Evolutionary conservation across 192 early-diverging fungal genomes (phyloP), one percentile per base, ranked within the genome.

Genomic region (Coemansia sp.): DNA sequence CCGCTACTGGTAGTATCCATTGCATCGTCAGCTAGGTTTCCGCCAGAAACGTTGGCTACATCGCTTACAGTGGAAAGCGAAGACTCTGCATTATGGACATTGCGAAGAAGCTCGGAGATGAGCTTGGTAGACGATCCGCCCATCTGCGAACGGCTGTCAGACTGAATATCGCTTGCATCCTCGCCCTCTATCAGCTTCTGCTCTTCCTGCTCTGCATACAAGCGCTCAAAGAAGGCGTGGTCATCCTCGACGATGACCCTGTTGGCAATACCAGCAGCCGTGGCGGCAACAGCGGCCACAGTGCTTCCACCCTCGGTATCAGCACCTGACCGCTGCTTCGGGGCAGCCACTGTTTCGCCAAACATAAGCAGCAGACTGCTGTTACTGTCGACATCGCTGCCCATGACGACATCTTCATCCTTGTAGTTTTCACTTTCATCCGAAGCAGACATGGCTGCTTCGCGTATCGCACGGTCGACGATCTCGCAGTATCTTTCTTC

Each of bases 191-290:
- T 68, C 5, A 86, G 81, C 35, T 83, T 81, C 65, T 90, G 75
- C 51, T 75, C 73, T 39, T 85, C 87, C 58, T 94, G 84, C 11
- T 89, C 88, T 15, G 89, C 91, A 56, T 87, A 87, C 72, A 92
- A 91, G 11, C 89, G 81, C 59, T 93, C 90, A 53, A 95, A 83
- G 83, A 98, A 98, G 2, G 78, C 77, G 76, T 98, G 94, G 68
- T 98, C 94, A 60, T 93, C 90, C 75, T 96, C 94, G 14, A 93
- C 91, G 0, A 76, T 73, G 14, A 94, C 87, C n/a, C 85, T 67
- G 36, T 85, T 77, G 66, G 89, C 88, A 66, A 88, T 85, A 21
- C 66, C 69, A 21, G 73, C 69, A 14, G 68, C 75, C 0, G 81
- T 75, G 1, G 69, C 68, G 4, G 87, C 68, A 3, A 83, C 78